Percentiles rank a stretch among this genome's conserved stretches.
phyloP scores from a whole-genome alignment of 768 basidiomycete genomes.

The Amanita inopinata region DNA sequence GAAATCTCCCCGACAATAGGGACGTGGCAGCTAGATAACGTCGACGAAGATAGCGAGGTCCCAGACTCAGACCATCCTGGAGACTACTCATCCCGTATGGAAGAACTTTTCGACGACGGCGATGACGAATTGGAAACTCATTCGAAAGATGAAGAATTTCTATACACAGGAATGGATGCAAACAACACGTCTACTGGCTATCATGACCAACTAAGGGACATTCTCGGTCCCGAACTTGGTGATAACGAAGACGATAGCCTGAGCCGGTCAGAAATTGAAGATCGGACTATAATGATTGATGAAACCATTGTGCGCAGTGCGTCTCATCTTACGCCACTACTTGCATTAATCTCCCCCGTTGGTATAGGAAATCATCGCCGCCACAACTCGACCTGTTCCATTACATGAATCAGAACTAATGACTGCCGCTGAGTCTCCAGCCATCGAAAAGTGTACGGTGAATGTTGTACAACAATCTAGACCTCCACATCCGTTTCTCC shows the following conservation, averaged over 20 bases:
- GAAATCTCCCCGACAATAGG: neutral
- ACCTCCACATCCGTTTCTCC: slow-evolving; percentile 49
- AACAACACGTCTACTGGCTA: slow-evolving; percentile 42
- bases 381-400: no score
- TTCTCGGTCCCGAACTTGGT: slow-evolving; percentile 55
- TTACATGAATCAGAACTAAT: no score
- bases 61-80: slow-evolving; percentile 29
- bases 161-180: slow-evolving; percentile 68
- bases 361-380: no score
- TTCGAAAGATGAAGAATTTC: slow-evolving; percentile 45
- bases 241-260: slow-evolving; percentile 39
- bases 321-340: no score
- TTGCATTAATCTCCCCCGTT: no score
- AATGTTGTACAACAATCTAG: slow-evolving; percentile 13
- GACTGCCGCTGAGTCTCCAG: no score
- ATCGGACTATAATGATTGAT: neutral
- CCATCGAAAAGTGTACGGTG: slow-evolving; percentile 15
- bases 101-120: slow-evolving; percentile 47
- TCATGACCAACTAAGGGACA: slow-evolving; percentile 57
- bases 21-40: slow-evolving; percentile 14
- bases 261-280: slow-evolving; percentile 33
- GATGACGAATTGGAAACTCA: slow-evolving; percentile 23
- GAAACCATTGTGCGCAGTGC: neutral
- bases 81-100: slow-evolving; percentile 62
- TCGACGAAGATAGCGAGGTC: slow-evolving; percentile 21